These are phyloP conservation scores for Barnettozyma wickerhamii DNA, from an alignment of 805 yeast genomes.

Conservation along the genomic window DNA sequence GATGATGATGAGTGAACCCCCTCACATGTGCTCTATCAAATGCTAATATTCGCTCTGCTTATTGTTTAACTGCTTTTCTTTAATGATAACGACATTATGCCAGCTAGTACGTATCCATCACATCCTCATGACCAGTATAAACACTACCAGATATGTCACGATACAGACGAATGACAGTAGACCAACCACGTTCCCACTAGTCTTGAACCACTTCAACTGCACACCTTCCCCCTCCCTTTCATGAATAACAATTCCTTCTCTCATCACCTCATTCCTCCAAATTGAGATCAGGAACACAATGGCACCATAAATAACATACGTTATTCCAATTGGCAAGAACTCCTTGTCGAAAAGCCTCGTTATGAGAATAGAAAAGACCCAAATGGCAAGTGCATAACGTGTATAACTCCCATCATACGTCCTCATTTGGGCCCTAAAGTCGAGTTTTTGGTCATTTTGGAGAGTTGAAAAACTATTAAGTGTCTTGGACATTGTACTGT, in stretches of 20 bases:
- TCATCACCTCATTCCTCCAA: constrained; percentile 14
- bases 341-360: constrained; percentile 60
- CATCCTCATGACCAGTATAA: constrained; percentile 46
- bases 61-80: too few relatives aligned
- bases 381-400: constrained; percentile 63
- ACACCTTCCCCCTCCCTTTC: constrained; percentile 31
- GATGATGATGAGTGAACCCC: not conserved
- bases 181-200: constrained; percentile 61
- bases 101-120: constrained; percentile 13
- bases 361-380: constrained; percentile 58
- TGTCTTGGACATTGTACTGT: not conserved
- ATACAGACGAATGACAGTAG: constrained; percentile 46
- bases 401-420: constrained; percentile 84
- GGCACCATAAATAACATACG: constrained; percentile 59
- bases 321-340: constrained; percentile 62
- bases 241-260: constrained; percentile 1
- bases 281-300: constrained; percentile 37
- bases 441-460: not conserved
- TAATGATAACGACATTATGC: not conserved
- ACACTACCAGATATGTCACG: constrained; percentile 44
- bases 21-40: too few relatives aligned
- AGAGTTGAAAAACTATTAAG: not conserved
- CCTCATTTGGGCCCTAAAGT: constrained; percentile 57
- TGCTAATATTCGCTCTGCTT: too few relatives aligned
- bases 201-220: constrained; percentile 42